Evolutionary conservation across 2,329 filamentous ascomycete species (phyloP), one percentile per base, ranked within the genome.

Genomic region (Teratosphaeria epicoccoides): DNA sequence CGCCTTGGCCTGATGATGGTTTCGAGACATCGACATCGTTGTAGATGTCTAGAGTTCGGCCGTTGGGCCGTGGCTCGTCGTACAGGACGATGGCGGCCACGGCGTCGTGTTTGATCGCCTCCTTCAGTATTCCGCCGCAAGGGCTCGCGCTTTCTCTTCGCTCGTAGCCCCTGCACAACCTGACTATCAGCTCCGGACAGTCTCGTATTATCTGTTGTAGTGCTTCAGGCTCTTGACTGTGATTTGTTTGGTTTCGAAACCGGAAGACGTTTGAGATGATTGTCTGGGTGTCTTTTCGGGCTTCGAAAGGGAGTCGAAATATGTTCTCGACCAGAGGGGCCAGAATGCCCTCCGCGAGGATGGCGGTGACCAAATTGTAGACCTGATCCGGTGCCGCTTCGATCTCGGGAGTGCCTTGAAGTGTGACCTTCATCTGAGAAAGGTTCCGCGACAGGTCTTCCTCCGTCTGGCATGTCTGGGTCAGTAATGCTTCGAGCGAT

Each of bases 191-290:
- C 64, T 94, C 88, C 2, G 89, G 90, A 45, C 88, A 80, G 61
- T 87, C 84, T 64, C 88, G 85, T 57, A 95, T 84, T 53, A 96
- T 86, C 67, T 95, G 94, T 59, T 88, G 86, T 52, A 98, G 77
- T 24, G 93, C 89, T 48, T 90, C 81, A 0, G 89, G 88, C 56
- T 94, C 88, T 59, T 79, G 76, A 20, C 83, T 81, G 1, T 79
- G 80, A 43, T 79, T 80, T 43, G 72, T 71, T 10, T 81, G 76
- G 5, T 85, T 85, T 57, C 87, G 87, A 75, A 93, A 96, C 59
- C 90, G 87, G 67, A 96, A 88, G 60, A 94, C 86, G 68, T 91
- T 93, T 40, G 89, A 95, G 73, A 97, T 93, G 67, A 96, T 93
- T 57, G 93, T 87, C 68, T 96, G 91, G 11, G 88, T 87, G 66